Evolutionary conservation across 441 rosid species (phyloP).

Genomic region (Jatropha multifida): DNA sequence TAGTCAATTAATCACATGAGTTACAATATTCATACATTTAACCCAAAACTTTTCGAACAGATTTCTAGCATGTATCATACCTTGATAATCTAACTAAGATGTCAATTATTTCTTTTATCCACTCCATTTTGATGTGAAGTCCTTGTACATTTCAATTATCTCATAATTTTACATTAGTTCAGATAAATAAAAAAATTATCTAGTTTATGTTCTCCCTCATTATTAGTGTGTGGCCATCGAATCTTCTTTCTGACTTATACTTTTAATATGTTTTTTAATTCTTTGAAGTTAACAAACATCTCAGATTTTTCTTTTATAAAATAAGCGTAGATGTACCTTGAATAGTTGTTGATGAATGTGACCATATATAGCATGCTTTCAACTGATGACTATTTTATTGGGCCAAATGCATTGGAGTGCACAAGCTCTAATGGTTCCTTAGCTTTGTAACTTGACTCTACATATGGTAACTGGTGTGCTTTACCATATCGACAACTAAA

Average conservation of each 20-base stretch:
- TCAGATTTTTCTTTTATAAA: too few species aligned
- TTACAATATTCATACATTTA: not conserved
- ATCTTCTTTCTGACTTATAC: too few species aligned
- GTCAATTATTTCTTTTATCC: not conserved
- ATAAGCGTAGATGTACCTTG: too few species aligned
- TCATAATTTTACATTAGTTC: too few species aligned
- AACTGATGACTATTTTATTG: not conserved
- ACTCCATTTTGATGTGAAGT: not conserved
- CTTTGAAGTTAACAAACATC: too few species aligned
- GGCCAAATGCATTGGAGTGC: not conserved
- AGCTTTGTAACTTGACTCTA: not conserved
- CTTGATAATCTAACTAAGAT: not conserved
- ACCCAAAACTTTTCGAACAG: not conserved
- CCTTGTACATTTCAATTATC: not conserved
- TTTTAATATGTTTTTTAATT: too few species aligned
- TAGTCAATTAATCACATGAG: not conserved
- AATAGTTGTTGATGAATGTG: too few species aligned
- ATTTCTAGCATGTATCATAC: not conserved
- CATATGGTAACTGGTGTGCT: not conserved
- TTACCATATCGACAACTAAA: not conserved
- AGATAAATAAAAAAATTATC: too few species aligned
- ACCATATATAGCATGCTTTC: too few species aligned
- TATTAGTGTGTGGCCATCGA: too few species aligned
- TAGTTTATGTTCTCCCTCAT: too few species aligned
- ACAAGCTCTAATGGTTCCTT: not conserved